These are phyloP conservation scores for Erysimum cheiri DNA, from an alignment of 441 rosid species.

Conservation along the genomic window DNA sequence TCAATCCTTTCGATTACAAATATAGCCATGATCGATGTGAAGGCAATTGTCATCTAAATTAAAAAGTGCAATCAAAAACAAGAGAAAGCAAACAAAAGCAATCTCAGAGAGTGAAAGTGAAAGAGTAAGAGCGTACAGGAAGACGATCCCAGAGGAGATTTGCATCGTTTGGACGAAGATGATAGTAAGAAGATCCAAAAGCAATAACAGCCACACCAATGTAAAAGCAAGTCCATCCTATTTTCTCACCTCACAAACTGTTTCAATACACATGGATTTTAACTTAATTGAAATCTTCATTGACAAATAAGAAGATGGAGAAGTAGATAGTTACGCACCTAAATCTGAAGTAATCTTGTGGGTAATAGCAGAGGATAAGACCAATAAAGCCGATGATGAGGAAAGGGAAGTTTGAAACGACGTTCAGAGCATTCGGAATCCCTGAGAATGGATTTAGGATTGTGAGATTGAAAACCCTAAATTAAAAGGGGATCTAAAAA, in stretches of 20 bases:
- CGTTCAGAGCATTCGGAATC: constrained; percentile 79
- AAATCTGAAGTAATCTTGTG: constrained; percentile 70
- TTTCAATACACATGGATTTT: constrained; percentile 13
- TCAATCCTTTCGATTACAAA: constrained; percentile 91
- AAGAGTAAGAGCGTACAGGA: constrained; percentile 59
- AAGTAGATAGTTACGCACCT: constrained; percentile 50
- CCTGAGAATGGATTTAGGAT: constrained; percentile 55
- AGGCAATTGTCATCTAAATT: constrained; percentile 86
- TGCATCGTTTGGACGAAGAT: constrained; percentile 87
- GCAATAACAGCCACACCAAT: constrained; percentile 85
- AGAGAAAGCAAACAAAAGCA: background rate
- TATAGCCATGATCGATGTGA: constrained; percentile 84
- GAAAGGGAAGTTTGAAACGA: constrained; percentile 90
- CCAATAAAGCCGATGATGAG: constrained; percentile 83
- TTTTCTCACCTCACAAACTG: constrained; percentile 86
- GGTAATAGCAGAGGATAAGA: constrained; percentile 74
- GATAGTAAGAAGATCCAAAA: constrained; percentile 86
- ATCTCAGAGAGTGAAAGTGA: background rate
- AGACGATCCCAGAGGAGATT: constrained; percentile 95
- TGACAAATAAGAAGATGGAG: background rate
- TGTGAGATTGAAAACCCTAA: background rate
- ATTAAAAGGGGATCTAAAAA: background rate
- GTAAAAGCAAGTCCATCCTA: constrained; percentile 87
- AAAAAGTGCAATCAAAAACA: constrained; percentile 25
- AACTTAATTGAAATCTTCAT: background rate